A percentile compares a stretch with the other conserved stretches of the same genome.
phyloP scores from a whole-genome alignment of 2,329 filamentous ascomycete genomes.

The Plenodomus tracheiphilus region DNA sequence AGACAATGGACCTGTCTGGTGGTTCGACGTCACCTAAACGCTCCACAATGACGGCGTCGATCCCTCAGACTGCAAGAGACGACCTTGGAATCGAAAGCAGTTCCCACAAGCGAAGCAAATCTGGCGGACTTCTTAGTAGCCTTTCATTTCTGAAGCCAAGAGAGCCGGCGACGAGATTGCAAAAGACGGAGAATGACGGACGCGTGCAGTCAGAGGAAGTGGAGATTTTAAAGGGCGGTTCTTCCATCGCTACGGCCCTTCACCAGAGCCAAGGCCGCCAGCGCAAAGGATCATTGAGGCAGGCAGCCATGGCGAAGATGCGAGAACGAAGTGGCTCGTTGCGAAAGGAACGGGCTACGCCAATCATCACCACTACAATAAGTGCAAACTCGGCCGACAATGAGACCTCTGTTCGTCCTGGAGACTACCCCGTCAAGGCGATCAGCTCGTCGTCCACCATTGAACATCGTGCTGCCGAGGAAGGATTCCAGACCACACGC shows the following conservation, averaged over 20 bases:
- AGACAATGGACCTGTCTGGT: not conserved
- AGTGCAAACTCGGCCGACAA: conserved; percentile 19
- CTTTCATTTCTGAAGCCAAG: conserved; percentile 13
- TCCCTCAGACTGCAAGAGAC: conserved; percentile 1
- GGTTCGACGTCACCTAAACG: not conserved
- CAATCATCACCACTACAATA: conserved; percentile 21
- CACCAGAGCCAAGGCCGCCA: conserved; percentile 60
- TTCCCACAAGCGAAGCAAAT: conserved; percentile 54
- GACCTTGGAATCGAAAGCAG: conserved; percentile 5
- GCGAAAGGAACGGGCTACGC: conserved; percentile 21
- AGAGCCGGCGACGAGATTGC: conserved; percentile 10
- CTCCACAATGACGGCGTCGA: not conserved
- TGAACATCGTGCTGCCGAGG: not conserved
- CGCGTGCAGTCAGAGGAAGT: conserved; percentile 24
- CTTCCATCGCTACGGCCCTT: conserved; percentile 43
- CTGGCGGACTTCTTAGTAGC: conserved; percentile 68
- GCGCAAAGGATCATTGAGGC: conserved; percentile 82
- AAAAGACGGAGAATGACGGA: conserved; percentile 18
- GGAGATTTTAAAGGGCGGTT: conserved; percentile 26
- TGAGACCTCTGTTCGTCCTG: conserved; percentile 30
- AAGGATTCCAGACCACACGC: not conserved
- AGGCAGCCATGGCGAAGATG: conserved; percentile 74
- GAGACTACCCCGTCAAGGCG: conserved; percentile 44
- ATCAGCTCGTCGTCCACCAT: conserved; percentile 41
- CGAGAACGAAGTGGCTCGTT: conserved; percentile 33